A percentile compares a stretch with the other conserved stretches of the same genome.
These are phyloP conservation scores for Cinnamomum chago DNA, from an alignment of 164 flowering plant genomes.

Conservation along the genomic window DNA sequence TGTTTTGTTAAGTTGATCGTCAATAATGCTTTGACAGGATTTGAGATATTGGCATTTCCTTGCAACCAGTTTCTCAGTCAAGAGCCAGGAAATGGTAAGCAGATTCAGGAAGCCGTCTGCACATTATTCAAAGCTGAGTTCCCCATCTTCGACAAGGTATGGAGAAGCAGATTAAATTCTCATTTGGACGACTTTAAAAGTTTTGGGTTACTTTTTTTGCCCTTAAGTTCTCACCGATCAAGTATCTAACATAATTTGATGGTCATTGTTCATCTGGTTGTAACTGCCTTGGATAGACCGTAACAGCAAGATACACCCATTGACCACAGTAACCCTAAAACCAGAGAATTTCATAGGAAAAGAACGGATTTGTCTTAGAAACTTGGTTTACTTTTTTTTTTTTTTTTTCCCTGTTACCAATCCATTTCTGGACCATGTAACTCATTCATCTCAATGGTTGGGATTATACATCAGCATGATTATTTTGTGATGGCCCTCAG, in stretches of 20 bases:
- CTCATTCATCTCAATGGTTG: neutral
- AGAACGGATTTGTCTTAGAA: neutral
- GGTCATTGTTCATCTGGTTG: neutral
- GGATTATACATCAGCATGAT: neutral
- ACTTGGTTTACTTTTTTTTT: neutral
- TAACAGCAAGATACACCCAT: neutral
- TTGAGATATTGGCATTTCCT: conserved; percentile 92
- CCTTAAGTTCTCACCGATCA: neutral
- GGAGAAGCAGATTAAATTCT: neutral
- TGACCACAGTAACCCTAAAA: neutral
- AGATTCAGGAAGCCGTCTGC: conserved; percentile 65
- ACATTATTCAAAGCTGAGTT: conserved; percentile 84
- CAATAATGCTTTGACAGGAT: conserved; percentile 36
- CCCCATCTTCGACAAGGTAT: conserved; percentile 88
- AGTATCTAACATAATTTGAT: neutral
- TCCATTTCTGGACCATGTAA: neutral
- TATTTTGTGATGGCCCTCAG: neutral
- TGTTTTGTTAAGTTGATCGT: neutral
- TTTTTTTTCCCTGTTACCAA: neutral
- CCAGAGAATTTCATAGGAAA: neutral
- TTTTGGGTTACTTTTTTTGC: neutral
- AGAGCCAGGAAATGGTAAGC: conserved; percentile 84
- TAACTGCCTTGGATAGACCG: neutral
- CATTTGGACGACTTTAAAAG: neutral
- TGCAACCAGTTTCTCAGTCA: conserved; percentile 91